Evolutionary conservation across 306 rosid genomes (phyloP), one percentile per base, ranked within the genome.

Genomic region (Dryas drummondii): DNA sequence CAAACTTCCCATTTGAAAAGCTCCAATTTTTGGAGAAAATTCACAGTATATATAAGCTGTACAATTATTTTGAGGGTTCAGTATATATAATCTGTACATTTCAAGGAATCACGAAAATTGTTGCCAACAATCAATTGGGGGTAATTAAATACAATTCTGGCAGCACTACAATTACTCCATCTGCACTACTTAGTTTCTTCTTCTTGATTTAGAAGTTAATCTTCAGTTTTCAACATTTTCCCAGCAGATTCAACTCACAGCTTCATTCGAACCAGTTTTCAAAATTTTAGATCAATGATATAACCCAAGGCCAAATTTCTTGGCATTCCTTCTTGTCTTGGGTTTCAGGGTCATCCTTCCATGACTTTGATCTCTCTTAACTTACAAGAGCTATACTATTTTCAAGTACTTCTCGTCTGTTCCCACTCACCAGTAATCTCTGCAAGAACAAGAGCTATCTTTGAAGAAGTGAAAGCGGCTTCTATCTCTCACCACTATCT

Each of bases 381-480:
- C 9, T 59, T 47, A 47, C 47, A 47, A 49, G 45, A 37, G 49
- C 57, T 41, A 15, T 22, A 54, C 41, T 8, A 9, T 16, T 52
- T 32, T 54, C 22, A 49, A 16, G 37, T 13, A 5, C 19, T 71
- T 61, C 17, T 61, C 17, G 32, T 61, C 52, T 59, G 13, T 58
- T 41, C 0, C 16, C 49, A 48, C 55, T 87, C 82, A 91, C 97
- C 97, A 93, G 80, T 85, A 91, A 68, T 93, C 97, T 82, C 74
- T 79, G 76, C 98, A 89, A 60, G 98, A 93, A 77, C 98, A 91
- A 56, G 80, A 66, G 56, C 96, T 97, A 66, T 79, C 80, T 80
- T 45, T 74, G 81, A 93, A 91, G 8, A 83, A 87, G 81, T 93
- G 98, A 88, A 91, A 91, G 75, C 96, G 96, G 77, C 92, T 89